These are phyloP conservation scores for Eucalyptus victrix DNA, from an alignment of 345 rosid genomes.

Conservation along the genomic window DNA sequence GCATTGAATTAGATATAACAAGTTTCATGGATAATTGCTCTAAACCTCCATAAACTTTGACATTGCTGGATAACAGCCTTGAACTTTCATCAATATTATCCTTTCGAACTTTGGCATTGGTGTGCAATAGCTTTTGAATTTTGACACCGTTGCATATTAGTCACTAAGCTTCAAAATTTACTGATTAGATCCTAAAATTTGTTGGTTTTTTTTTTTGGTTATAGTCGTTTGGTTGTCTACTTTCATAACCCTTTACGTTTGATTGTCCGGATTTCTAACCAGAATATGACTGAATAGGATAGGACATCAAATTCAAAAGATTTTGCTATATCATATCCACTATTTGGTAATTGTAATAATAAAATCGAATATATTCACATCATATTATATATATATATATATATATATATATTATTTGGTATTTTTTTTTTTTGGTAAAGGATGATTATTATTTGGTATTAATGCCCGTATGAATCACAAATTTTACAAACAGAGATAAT, in stretches of 20 bases:
- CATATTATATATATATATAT: no score
- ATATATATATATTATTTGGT: no score
- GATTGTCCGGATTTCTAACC: rapidly evolving
- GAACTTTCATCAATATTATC: background rate
- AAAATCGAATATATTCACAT: no score
- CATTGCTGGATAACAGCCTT: no score
- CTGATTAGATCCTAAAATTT: background rate
- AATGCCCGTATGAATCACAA: no score
- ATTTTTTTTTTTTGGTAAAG: no score
- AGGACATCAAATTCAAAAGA: no score
- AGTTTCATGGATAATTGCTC: background rate
- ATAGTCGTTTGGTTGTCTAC: background rate
- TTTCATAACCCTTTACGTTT: background rate
- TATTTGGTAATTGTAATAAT: no score
- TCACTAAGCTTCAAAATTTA: background rate
- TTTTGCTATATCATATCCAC: no score
- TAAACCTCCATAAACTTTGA: background rate
- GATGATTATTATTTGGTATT: no score
- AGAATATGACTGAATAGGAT: no score
- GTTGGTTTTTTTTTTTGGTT: background rate
- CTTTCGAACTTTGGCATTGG: background rate
- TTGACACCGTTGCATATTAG: background rate
- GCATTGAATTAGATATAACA: background rate
- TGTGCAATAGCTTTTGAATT: background rate
- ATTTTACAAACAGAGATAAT: no score